Base-by-base conservation (phyloP, 208 protist species). In the Angomonas ambiguus region DNA sequence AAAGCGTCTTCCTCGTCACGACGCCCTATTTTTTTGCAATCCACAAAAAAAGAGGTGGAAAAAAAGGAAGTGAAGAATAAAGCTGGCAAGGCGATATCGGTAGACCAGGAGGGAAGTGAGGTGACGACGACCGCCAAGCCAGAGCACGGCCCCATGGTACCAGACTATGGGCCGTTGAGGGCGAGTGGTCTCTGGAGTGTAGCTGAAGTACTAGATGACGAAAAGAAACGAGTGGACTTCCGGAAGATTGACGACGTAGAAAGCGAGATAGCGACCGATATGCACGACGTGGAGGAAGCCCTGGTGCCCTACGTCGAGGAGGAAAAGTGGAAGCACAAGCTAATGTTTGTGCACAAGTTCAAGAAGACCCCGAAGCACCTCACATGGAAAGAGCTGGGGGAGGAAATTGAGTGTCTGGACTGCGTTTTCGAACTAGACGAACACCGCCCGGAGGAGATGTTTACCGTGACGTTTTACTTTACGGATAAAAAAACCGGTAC, bases 341-440 rank as follows among this genome's bases (percentile, higher is more conserved):
- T 96, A 1, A 96, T 96, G 90, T 96, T 96, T 67, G 71, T 86
- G 38, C 80, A 79, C 69, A 92, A 93, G 72, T 93, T 96, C 67
- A 85, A 79, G 27, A 91, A 91, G 53, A 85, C 87, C 24, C 90
- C 90, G 25, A 93, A 92, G 57, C 90, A 96, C 74, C 65, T 96
- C 30, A 91, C 85, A 11, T 96, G 90, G 90, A 79, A 82, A 27
- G 84, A 96, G 64, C 72, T 96, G 18, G 90, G 87, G 4, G 79
- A 96, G 64, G 87, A 96, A 49, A 90, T 96, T 62, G 82, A 96
- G 69, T 96, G 87, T 66, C 58, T 96, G 67, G 90, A 96, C 68
- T 96, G 90, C 71, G 59, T 77, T 22, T 93, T 96, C 63, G 83
- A 93, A n/a, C 64, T 87, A 56, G 87, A 96, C 58, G 77, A 88